Evolutionary conservation across 345 rosid genomes (phyloP), one percentile per base, ranked within the genome.

Genomic region (Sisymbrium irio): DNA sequence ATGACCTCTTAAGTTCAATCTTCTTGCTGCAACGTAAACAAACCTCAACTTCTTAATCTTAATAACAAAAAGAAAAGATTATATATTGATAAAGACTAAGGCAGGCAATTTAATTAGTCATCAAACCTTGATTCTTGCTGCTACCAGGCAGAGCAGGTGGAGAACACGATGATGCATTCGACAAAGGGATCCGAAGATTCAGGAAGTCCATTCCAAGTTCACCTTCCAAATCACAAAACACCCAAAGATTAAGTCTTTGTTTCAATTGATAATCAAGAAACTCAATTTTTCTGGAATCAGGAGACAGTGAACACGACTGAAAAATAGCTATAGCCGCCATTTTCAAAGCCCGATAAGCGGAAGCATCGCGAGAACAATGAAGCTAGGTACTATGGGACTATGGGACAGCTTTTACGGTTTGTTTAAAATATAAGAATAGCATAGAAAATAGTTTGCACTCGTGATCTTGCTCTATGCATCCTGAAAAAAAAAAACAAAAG

Each of bases 301-400:
- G 84, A 74, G 85, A 76, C 19, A 88, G 12, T 28, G 94, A 81
- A 79, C 98, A 89, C 27, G 89, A 74, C 62, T 85, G 96, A 63
- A 94, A 81, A 40, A 92, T 86, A 50, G 83, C 92, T 5, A 83
- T 7, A 8, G 89, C 79, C 13, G 90, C 85, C 88, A 88, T 79
- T 28, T 86, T 82, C 60, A 92, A 77, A 37, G 90, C 92, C 82
- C 91, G 10, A 89, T 74, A 3, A 93, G 77, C 39, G 98, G 98
- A 63, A 91, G 76, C 70, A 91, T 41, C 2, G 45, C 89, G 1
- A 93, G 83, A 53, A 89, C 9, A 22, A 92, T 82, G 3, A 89
- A 50, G n/a, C n/a, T n/a, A n/a, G n/a, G n/a, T n/a, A n/a, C n/a
- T n/a, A n/a, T n/a, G n/a, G n/a, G n/a, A n/a, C n/a, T n/a, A n/a